Evolutionary conservation across 2,329 filamentous ascomycete genomes (phyloP), one percentile per base, ranked within the genome.

Genomic region (Daldinia sp.): DNA sequence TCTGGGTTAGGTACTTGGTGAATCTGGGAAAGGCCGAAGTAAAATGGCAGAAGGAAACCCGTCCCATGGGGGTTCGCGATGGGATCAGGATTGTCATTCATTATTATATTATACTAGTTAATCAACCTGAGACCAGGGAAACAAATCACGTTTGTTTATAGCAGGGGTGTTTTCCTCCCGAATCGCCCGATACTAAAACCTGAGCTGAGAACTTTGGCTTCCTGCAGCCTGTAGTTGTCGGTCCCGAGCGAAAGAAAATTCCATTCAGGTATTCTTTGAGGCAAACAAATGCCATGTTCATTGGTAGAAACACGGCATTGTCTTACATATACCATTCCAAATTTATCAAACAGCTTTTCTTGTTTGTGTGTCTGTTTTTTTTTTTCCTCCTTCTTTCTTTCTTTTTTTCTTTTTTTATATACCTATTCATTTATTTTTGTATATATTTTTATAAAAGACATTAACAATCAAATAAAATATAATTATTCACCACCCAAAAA

Each of bases 101-200:
- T 29, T 48, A 49, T 53, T 57, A 64, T 64, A 57, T 61, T 32
- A 64, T 64, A 57, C 58, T 32, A 57, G 52, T 23, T 47, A n/a
- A n/a, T n/a, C 11, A 13, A 15, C 21, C 50, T 47, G 32, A 32
- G 48, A 21, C 21, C 27, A 25, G 30, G 29, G 3, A 9, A 32
- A 30, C 32, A 35, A 25, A 29, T 34, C 37, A 29, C 21, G 11
- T 37, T 29, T 15, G n/a, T 23, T 29, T 15, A 17, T 23, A 17
- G 32, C 50, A 34, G 27, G 54, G 51, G 9, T 49, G 30, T 19
- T n/a, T 39, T 25, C 23, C 17, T 34, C 21, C 17, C 13, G 41
- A 52, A 61, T 64, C 47, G 52, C 51, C 32, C 48, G 52, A 61
- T 43, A 35, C n/a, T 60, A 15, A 63, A 45, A 52, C 29, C 34